Base-by-base conservation (phyloP, 345 rosid species). In the Citrus unshiu region DNA sequence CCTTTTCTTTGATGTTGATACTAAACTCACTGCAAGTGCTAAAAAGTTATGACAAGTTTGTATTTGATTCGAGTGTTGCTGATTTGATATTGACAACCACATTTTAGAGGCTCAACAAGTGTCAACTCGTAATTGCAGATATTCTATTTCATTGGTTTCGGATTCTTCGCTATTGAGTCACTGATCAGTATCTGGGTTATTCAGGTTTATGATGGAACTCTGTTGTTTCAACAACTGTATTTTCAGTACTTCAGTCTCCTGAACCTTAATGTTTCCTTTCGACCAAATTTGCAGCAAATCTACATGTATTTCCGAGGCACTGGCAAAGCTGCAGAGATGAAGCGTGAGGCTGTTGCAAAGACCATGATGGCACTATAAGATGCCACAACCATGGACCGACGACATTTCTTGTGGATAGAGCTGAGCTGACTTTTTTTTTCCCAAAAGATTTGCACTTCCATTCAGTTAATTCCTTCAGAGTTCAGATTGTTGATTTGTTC, bases 171-270 rank as follows among this genome's bases (percentile, higher is more conserved):
- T 32, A 19, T 91, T 37, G 98, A 97, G 85, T 91, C 98, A 27
- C 77, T 97, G 35, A 86, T 94, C 85, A 97, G 99, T 84, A 83
- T 97, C 73, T 97, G 99, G 99, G 98, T 97, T 88, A 88, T 94
- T 81, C 98, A 94, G 99, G 99, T 96, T 77, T 72, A 43, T 69
- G 4, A 80, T 79, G 69, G 37, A 83, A 78, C 40, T 62, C 59
- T 70, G 25, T 35, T 37, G 14, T 39, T 65, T 66, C 30, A 64
- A 27, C 25, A 69, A 57, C 61, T 56, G 32, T 10, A 25, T n/a
- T 34, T 22, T 76, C 37, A 16, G 9, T 7, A 65, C 69, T 63
- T 2, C 22, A 54, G 7, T 24, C 24, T 49, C 54, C 22, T 27
- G 39, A 59, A 4, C 19, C 19, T 18, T 29, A 12, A 29, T 70